Evolutionary conservation across 192 early-diverging fungal species (phyloP).

Genomic region (Podila clonocystis): DNA sequence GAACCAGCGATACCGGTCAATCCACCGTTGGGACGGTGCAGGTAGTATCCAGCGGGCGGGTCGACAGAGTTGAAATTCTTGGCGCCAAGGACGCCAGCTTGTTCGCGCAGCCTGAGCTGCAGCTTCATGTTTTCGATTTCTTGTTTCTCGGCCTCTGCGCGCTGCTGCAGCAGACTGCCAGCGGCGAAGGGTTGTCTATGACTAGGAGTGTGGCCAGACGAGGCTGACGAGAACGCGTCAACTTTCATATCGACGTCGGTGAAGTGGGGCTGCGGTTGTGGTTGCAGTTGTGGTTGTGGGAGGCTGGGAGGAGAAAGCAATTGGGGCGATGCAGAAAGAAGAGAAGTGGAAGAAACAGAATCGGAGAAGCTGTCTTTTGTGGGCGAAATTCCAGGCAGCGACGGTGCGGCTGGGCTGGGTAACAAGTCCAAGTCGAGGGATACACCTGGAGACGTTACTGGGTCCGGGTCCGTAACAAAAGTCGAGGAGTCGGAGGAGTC

Average conservation of each 20-base stretch:
- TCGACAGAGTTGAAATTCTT: not conserved
- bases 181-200: slow-evolving; percentile 26
- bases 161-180: slow-evolving; percentile 47
- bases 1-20: not conserved
- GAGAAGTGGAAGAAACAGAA: not conserved
- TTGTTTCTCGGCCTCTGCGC: slow-evolving; percentile 47
- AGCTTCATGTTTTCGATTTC: slow-evolving; percentile 41
- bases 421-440: too few species aligned
- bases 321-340: not conserved
- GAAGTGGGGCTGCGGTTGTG: not conserved
- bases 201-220: not conserved
- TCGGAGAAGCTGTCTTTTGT: not conserved
- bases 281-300: not conserved
- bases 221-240: slow-evolving; percentile 1
- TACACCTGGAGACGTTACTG: too few species aligned
- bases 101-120: slow-evolving; percentile 40
- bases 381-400: too few species aligned
- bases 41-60: not conserved
- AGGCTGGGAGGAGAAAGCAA: slow-evolving; percentile 9
- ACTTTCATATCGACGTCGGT: not conserved
- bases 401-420: too few species aligned
- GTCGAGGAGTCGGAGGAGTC: too few species aligned
- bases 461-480: too few species aligned
- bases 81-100: slow-evolving; percentile 42
- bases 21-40: not conserved